Evolutionary conservation across 1,284 basidiomycete species (phyloP), one percentile per base, ranked within the genome.

Genomic region (Meira miltonrushii): DNA sequence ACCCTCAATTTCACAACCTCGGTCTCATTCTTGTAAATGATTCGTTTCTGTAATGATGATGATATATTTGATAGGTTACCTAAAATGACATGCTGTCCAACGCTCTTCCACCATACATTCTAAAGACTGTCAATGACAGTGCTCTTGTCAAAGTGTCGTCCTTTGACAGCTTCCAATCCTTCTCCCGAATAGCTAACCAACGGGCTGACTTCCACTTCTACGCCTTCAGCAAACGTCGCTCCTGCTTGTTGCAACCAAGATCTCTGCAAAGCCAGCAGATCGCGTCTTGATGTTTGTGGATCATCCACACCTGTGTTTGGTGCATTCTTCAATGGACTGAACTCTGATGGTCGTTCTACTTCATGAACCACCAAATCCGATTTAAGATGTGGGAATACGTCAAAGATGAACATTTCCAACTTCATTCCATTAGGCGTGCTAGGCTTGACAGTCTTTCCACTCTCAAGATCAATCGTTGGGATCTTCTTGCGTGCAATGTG

Each of bases 401-500:
- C 94, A 75, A 98, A 99, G 54, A 99, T 89, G 81, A 98, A 99
- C 80, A 96, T 83, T 80, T 99, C 95, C 67, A 99, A 85, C 81
- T 99, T 99, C 90, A 98, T 95, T 59, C 95, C 95, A 79, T 98
- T 98, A n/a, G 92, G 90, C 75, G 86, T 86, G 58, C 80, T 80
- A 5, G 94, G 93, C 79, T 92, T 94, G 55, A 80, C 72, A 39
- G 88, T 90, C 5, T 83, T 84, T 50, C 83, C 78, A 51, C 89
- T 74, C 9, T 53, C 23, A 7, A 72, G 67, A 43, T 73, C 74
- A 65, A 94, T 82, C 68, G 88, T 85, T 15, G 92, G 84, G 71
- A 98, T 98, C 84, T 98, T 98, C 82, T 99, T 98, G 73, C 89
- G 86, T 38, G 95, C 95, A 76, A 99, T 92, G 82, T 99, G 95